Base-by-base conservation (phyloP, 805 yeast species). In the Starmerella kuoi region DNA sequence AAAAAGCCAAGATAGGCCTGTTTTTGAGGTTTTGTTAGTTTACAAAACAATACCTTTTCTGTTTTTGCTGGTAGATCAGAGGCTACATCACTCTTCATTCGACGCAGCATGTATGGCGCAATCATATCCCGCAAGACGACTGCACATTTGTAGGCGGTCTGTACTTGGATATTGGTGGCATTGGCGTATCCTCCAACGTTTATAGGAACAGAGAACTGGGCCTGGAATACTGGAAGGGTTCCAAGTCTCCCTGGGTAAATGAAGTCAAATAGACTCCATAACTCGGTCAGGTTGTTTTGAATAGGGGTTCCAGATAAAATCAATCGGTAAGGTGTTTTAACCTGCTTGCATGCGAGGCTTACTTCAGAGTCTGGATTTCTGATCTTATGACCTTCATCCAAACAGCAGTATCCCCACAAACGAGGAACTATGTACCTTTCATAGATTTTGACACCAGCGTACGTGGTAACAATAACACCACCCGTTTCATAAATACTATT, bases 141-240 rank as follows among this genome's bases (percentile, higher is more conserved):
- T 0, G 98, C 98, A 64, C 97, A 91, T 58, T 85, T 85, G 57
- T 84, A 87, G 2, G 96, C 95, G 1, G 96, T 79, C 57, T 88
- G 96, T 0, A 91, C 97, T 58, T 91, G 96, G 3, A 91, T 74
- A 58, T 91, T 91, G 1, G 93, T 77, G 0, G 98, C 97, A 64
- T 88, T 91, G 1, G 98, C 95, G 62, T 91, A 91, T 0, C 98
- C 98, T n/a, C 98, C 98, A 58, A 83, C 70, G 55, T 86, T 88
- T 35, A 91, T 91, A 0, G 98, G 98, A 5, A 78, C 68, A 2
- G 94, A 80, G 59, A 91, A 91, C 58, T 91, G 95, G 40, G 73
- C 80, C 60, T 87, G 94, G 54, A 91, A 91, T 0, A 91, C 88
- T 0, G 98, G 98, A 20, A 91, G 64, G 0, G 98, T 91, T 0